Evolutionary conservation across 495 filamentous ascomycete genomes (phyloP).

Genomic region (Hyaloscypha finlandica): DNA sequence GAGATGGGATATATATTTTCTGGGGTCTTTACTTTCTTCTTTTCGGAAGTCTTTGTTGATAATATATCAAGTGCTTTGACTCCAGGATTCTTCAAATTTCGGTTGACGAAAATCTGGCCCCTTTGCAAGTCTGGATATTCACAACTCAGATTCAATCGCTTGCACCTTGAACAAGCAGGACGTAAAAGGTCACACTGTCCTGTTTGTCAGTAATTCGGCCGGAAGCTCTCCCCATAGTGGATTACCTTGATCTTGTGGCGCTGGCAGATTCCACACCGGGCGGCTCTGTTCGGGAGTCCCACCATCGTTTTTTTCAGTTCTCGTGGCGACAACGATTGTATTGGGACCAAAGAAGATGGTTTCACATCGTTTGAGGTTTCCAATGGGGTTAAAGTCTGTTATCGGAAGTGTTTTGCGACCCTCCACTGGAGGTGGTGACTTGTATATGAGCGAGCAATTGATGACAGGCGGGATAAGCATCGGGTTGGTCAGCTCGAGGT

Average conservation of each 20-base stretch:
- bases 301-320: neutral
- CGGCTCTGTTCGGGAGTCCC: neutral
- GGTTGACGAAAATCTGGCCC: slow-evolving; percentile 4
- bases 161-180: slow-evolving; percentile 3
- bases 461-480: too few species aligned
- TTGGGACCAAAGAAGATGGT: too few species aligned
- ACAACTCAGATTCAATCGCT: neutral
- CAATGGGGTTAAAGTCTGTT: too few species aligned
- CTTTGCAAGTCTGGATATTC: slow-evolving; percentile 1
- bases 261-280: neutral
- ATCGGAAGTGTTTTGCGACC: too few species aligned
- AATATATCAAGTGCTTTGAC: neutral
- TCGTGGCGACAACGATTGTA: too few species aligned
- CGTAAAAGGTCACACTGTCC: slow-evolving; percentile 7
- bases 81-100: neutral
- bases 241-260: slow-evolving; percentile 9
- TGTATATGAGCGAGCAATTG: too few species aligned
- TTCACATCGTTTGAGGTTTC: too few species aligned
- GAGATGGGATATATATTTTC: too few species aligned
- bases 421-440: too few species aligned
- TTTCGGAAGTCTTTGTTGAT: too few species aligned
- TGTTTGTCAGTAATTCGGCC: neutral
- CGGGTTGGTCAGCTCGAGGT: too few species aligned
- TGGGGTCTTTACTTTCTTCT: too few species aligned
- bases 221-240: neutral